Base-by-base conservation (phyloP, 306 rosid species). In the Rosa multiflora region DNA sequence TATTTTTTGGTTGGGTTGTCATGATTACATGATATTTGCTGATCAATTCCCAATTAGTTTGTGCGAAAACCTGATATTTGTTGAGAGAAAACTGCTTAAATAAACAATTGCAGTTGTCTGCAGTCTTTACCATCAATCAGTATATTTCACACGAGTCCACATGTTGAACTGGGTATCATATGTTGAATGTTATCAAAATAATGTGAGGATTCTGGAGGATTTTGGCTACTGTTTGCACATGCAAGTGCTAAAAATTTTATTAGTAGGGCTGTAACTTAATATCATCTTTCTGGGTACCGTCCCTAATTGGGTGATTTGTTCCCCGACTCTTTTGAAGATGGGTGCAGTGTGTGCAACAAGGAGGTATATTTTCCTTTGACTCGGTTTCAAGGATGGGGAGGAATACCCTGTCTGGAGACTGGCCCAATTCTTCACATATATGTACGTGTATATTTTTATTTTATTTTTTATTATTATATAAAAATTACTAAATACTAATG, bases 1-100 rank as follows among this genome's bases (percentile, higher is more conserved):
- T 23, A 3, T 74, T 35, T 61, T 61, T 67, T 49, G 72, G 56
- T 14, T 56, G 43, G 29, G 29, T 75, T 75, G 29, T 75, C 66
- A 5, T 13, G 29, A 26, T 26, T 26, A 26, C 29, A 26, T 26
- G 52, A 61, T 58, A 39, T 69, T 75, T 35, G 40, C 48, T 29
- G 48, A 56, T 40, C 5, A 21, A 67, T 70, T 70, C 21, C 8
- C 12, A 4, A 21, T 75, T 21, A 17, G 17, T 43, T 40, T 35
- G 35, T 51, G 35, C 11, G 48, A 51, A 32, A 55, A 43, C 43
- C 42, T 40, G 42, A 29, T 77, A 47, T 43, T 56, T 13, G n/a
- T 40, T 39, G 6, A 42, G 12, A 59, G 58, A 23, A 8, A 59
- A 51, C 26, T 42, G 43, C 78, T 35, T 52, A 51, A 64, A 67